Conservation (phyloP, 345 rosid species). For the Euclidium syriacum region DNA sequence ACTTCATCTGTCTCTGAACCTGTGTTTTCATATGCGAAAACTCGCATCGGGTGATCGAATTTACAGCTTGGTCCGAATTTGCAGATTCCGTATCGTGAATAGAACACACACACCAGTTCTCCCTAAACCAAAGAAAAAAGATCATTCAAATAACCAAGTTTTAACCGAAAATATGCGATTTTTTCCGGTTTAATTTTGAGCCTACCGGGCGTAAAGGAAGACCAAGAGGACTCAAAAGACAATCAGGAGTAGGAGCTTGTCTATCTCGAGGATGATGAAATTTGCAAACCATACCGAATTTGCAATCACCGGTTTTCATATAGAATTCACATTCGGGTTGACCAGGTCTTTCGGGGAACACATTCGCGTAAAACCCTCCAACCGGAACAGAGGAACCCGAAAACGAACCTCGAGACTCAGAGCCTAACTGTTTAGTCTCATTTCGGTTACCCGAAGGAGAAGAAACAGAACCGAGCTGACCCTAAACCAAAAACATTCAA, state of each 20-base stretch:
- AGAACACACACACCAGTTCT: conserved; percentile 89
- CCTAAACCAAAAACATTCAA: conserved; percentile 35
- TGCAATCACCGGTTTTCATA: conserved; percentile 98
- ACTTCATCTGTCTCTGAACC: conserved; percentile 67
- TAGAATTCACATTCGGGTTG: conserved; percentile 95
- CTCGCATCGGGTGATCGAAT: conserved; percentile 95
- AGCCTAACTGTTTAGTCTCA: conserved; percentile 45
- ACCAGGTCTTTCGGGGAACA: conserved; percentile 96
- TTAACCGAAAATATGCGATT: background rate
- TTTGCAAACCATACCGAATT: conserved; percentile 92
- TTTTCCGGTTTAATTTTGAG: conserved; percentile 4
- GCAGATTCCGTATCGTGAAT: conserved; percentile 94
- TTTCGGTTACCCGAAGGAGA: conserved; percentile 75
- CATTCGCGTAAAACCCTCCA: conserved; percentile 66
- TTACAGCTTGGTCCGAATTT: conserved; percentile 99
- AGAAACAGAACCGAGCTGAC: conserved; percentile 79
- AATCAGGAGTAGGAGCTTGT: conserved; percentile 85
- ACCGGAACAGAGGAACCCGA: conserved; percentile 59
- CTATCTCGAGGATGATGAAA: conserved; percentile 98
- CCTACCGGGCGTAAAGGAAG: conserved; percentile 95
- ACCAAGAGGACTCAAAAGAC: conserved; percentile 79
- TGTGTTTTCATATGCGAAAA: conserved; percentile 49
- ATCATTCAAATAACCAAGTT: background rate
- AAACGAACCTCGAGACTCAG: conserved; percentile 58
- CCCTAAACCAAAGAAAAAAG: conserved; percentile 47